Percentiles rank a stretch among this genome's conserved stretches.
Evolutionary conservation across 306 rosid species (phyloP).

Genomic region (Prunus armeniaca): DNA sequence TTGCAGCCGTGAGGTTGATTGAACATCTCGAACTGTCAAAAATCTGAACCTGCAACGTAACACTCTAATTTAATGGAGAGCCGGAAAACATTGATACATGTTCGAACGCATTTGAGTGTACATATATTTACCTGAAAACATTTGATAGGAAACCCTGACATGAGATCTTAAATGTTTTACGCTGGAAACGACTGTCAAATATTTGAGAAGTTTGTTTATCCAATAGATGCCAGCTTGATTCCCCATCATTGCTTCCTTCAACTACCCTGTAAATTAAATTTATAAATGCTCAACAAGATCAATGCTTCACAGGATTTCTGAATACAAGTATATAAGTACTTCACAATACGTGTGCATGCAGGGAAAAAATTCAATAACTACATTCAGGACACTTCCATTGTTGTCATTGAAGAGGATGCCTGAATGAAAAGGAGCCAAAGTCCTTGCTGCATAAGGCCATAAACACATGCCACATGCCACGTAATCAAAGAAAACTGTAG

Average conservation of each 20-base stretch:
- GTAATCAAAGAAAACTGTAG: neutral
- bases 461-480: neutral
- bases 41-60: conserved; percentile 63
- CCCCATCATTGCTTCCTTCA: conserved; percentile 81
- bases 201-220: conserved; percentile 63
- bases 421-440: neutral
- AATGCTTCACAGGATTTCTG: neutral
- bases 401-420: neutral
- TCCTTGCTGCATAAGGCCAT: neutral
- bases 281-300: neutral
- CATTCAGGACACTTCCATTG: neutral
- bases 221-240: conserved; percentile 65
- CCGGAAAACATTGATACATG: neutral
- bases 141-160: conserved; percentile 42
- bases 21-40: conserved; percentile 52
- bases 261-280: conserved; percentile 53
- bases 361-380: neutral
- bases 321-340: neutral
- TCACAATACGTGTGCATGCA: neutral
- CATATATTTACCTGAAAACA: conserved; percentile 55
- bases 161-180: conserved; percentile 48
- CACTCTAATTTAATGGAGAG: neutral
- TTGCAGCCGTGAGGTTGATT: conserved; percentile 72
- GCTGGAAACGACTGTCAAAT: conserved; percentile 66
- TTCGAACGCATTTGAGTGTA: neutral